Conservation (phyloP, 1,284 basidiomycete species). For the Neolentinus lepideus region DNA sequence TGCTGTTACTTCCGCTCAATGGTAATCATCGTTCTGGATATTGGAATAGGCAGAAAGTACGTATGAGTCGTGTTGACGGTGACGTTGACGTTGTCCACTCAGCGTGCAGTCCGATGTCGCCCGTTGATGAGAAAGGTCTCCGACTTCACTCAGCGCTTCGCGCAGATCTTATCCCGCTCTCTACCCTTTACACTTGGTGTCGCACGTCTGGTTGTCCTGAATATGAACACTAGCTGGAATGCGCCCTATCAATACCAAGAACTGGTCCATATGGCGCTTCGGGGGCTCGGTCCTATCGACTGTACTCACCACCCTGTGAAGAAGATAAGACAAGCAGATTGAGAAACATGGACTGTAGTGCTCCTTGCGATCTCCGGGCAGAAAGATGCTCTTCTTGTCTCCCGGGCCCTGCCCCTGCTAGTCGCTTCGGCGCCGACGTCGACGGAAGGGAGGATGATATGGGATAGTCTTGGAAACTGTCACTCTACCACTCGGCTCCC, state of each 20-base stretch:
- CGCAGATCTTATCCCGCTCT: too few relatives aligned
- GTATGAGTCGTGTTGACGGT: too few relatives aligned
- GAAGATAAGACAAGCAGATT: not conserved
- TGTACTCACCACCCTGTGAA: not conserved
- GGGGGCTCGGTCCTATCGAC: too few relatives aligned
- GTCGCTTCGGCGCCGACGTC: not conserved
- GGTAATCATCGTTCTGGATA: not conserved
- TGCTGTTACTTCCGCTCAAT: not conserved
- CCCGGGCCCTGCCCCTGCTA: not conserved
- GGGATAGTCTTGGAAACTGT: conserved; percentile 24
- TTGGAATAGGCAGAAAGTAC: too few relatives aligned
- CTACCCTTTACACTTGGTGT: too few relatives aligned
- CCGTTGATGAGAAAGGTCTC: too few relatives aligned
- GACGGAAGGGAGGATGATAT: not conserved
- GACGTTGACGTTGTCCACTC: too few relatives aligned
- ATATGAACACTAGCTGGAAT: not conserved
- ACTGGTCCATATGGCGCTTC: not conserved
- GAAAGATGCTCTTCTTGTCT: not conserved
- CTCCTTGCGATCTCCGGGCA: not conserved
- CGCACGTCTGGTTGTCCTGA: not conserved
- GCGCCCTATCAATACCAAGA: not conserved
- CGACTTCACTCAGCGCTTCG: too few relatives aligned
- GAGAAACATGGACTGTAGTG: not conserved
- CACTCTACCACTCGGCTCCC: conserved; percentile 30
- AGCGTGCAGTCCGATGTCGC: too few relatives aligned